These are phyloP conservation scores for Yamadazyma kitorensis DNA, from an alignment of 805 yeast species.

Conservation along the genomic window DNA sequence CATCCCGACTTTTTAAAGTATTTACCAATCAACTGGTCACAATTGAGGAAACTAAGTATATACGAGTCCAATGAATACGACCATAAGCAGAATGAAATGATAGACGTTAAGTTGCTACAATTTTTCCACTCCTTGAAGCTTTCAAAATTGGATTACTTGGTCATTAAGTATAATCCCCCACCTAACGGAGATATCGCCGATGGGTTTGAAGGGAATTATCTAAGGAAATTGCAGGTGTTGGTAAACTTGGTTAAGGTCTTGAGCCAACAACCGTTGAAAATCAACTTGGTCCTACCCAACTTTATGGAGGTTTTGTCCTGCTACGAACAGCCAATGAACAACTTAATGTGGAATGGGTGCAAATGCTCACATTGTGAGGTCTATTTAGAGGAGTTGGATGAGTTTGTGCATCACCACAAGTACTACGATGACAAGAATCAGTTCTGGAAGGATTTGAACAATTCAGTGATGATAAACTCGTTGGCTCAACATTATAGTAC, in stretches of 20 bases:
- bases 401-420: slow-evolving; percentile 61
- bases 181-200: slow-evolving; percentile 54
- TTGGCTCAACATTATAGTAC: slow-evolving; percentile 33
- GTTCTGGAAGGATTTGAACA: slow-evolving; percentile 56
- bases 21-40: slow-evolving; percentile 3
- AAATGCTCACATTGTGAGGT: slow-evolving; percentile 55
- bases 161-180: slow-evolving; percentile 61
- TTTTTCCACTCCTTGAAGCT: slow-evolving; percentile 4
- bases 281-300: slow-evolving; percentile 54
- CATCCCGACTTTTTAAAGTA: neutral
- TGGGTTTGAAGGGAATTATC: slow-evolving; percentile 73
- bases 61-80: slow-evolving; percentile 8
- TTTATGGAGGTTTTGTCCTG: slow-evolving; percentile 59
- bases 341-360: slow-evolving; percentile 77
- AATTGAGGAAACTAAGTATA: slow-evolving; percentile 9
- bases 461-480: slow-evolving; percentile 54
- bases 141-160: slow-evolving; percentile 33
- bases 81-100: slow-evolving; percentile 35
- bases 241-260: slow-evolving; percentile 19
- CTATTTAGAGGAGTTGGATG: slow-evolving; percentile 52
- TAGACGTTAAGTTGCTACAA: slow-evolving; percentile 37
- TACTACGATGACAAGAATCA: slow-evolving; percentile 48
- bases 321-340: slow-evolving; percentile 69
- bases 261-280: slow-evolving; percentile 8
- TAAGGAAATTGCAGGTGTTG: slow-evolving; percentile 55